Conservation (phyloP, 1,139 yeast genomes). For the Torulaspora globosa region DNA sequence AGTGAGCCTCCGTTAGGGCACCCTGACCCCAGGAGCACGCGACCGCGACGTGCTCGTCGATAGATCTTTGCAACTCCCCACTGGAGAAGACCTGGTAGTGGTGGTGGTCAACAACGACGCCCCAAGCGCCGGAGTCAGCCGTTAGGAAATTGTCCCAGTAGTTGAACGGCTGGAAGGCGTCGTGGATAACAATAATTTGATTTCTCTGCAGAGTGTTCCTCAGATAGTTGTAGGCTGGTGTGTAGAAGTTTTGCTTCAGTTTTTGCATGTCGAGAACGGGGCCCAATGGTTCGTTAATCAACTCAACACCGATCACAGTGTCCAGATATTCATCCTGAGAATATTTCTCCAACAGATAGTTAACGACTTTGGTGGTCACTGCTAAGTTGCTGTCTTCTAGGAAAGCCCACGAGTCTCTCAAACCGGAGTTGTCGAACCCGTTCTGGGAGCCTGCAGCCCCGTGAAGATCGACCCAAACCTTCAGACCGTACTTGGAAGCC, state of each 20-base stretch:
- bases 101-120: slow-evolving; percentile 82
- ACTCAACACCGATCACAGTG: slow-evolving; percentile 77
- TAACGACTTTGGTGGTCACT: slow-evolving; percentile 33
- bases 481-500: slow-evolving; percentile 59
- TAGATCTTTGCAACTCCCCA: slow-evolving; percentile 51
- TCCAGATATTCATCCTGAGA: slow-evolving; percentile 62
- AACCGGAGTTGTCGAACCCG: slow-evolving; percentile 93
- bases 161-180: slow-evolving; percentile 55
- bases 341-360: slow-evolving; percentile 52
- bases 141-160: slow-evolving; percentile 60
- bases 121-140: slow-evolving; percentile 46
- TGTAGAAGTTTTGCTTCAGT: slow-evolving; percentile 52
- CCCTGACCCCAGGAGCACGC: slow-evolving; percentile 63
- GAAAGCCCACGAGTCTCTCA: slow-evolving; percentile 62
- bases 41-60: slow-evolving; percentile 57
- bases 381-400: slow-evolving; percentile 49
- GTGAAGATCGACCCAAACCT: slow-evolving; percentile 89
- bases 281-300: slow-evolving; percentile 87
- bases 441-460: slow-evolving; percentile 98
- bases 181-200: slow-evolving; percentile 40
- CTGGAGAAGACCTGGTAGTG: slow-evolving; percentile 81
- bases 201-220: slow-evolving; percentile 33
- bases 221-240: slow-evolving; percentile 38
- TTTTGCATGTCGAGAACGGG: slow-evolving; percentile 55
- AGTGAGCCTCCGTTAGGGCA: slow-evolving; percentile 53